A percentile compares a stretch with the other conserved stretches of the same genome.
phyloP scores from a whole-genome alignment of 352 stramenopile species.

The Pythium aphanidermatum region DNA sequence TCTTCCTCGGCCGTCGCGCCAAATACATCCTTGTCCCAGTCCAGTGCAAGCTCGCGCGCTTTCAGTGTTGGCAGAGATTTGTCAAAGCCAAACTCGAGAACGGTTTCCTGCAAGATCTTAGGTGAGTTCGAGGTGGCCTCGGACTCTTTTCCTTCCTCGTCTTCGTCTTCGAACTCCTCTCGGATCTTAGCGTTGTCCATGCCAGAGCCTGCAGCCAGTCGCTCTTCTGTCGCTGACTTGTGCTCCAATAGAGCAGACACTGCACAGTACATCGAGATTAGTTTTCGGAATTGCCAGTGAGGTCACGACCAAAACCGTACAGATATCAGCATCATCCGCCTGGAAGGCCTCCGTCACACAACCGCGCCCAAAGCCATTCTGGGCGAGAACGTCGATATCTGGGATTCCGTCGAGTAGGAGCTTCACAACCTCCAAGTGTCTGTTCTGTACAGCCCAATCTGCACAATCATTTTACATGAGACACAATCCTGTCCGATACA shows the following conservation, averaged over 20 bases:
- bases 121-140: constrained; percentile 16
- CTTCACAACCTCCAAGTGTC: constrained; percentile 76
- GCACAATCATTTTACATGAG: neutral
- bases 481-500: neutral
- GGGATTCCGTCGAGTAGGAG: constrained; percentile 51
- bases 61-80: constrained; percentile 47
- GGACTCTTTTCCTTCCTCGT: constrained; percentile 24
- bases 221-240: constrained; percentile 70
- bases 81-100: constrained; percentile 76
- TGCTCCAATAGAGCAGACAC: constrained; percentile 72
- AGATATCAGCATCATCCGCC: constrained; percentile 77
- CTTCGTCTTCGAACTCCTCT: constrained; percentile 51
- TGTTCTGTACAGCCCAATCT: constrained; percentile 88
- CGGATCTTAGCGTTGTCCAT: constrained; percentile 66
- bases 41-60: constrained; percentile 70
- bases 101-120: constrained; percentile 76
- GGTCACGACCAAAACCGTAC: constrained; percentile 36
- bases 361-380: constrained; percentile 76
- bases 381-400: constrained; percentile 76
- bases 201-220: constrained; percentile 57
- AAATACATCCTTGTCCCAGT: constrained; percentile 83
- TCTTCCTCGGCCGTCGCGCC: constrained; percentile 74
- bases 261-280: constrained; percentile 15
- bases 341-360: constrained; percentile 83
- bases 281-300: neutral